A percentile compares a stretch with the other conserved stretches of the same genome.
Evolutionary conservation across 306 rosid species (phyloP).

Genomic region (Sicyos baderoa): DNA sequence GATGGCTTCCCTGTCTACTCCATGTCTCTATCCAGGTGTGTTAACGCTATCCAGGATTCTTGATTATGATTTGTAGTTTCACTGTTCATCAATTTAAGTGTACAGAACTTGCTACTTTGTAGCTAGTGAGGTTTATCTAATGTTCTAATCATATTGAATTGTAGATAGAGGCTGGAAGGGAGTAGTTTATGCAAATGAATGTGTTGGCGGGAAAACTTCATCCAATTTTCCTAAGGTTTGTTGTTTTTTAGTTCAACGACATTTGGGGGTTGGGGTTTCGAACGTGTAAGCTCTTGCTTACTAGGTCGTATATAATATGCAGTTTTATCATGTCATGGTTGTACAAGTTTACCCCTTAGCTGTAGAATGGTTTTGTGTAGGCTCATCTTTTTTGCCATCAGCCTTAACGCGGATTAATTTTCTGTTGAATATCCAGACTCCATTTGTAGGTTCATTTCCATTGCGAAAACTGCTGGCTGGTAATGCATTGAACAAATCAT

Average conservation of each 20-base stretch:
- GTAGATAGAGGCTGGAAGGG: slow-evolving; percentile 36
- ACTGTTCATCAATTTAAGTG: neutral
- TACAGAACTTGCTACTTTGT: neutral
- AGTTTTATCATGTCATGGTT: neutral
- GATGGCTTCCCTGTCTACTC: neutral
- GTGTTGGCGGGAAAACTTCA: slow-evolving; percentile 35
- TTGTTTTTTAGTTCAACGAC: too few species aligned
- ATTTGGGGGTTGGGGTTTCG: too few species aligned
- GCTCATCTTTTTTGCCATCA: slow-evolving; percentile 1
- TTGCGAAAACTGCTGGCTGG: slow-evolving; percentile 45
- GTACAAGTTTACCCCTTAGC: neutral
- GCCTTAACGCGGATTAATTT: slow-evolving; percentile 23
- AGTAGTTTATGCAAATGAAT: slow-evolving; percentile 35
- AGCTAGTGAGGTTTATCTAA: neutral
- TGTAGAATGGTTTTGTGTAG: neutral
- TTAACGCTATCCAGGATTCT: neutral
- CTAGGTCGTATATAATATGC: neutral
- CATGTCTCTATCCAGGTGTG: neutral
- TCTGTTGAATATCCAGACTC: slow-evolving; percentile 35
- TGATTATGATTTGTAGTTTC: neutral
- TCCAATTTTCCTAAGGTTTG: slow-evolving; percentile 52
- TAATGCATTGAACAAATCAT: slow-evolving; percentile 33
- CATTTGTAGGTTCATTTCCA: slow-evolving; percentile 50
- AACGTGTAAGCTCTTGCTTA: too few species aligned
- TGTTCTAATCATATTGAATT: neutral